Base-by-base conservation (phyloP, 352 stramenopile genomes). In the Globisporangium alternatum region DNA sequence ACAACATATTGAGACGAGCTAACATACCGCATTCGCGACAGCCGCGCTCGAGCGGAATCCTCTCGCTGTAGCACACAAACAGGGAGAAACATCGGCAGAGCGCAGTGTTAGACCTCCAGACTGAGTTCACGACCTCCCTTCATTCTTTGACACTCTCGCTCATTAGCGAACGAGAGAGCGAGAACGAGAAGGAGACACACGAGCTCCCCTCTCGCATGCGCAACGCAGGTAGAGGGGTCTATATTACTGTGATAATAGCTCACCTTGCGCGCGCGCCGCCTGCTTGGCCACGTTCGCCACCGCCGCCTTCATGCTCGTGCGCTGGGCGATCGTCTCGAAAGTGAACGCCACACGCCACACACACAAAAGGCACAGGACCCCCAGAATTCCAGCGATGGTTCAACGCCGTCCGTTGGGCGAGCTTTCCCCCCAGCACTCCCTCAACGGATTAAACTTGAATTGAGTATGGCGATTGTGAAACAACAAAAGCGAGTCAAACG, bases 21-120 rank as follows among this genome's bases (percentile, higher is more conserved):
- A 4, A 68, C 74, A 56, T 64, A 81, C 74, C 39, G 61, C 72
- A 67, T 75, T 85, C 30, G 75, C 67, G 30, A 82, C 53, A 7
- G 56, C 70, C 25, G 70, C 67, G 47, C 70, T 83, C 13, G 72
- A 74, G 64, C 74, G 77, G 51, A 65, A 60, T 30, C 64, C 47
- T 47, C 64, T 56, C 47, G 51, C 48, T 58, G 8, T 52, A 41
- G 2, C 19, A 56, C 17, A 31, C 28, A 33, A 6, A 44, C 21
- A 43, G 6, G 5, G 5, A 7, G 19, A 45, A 15, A 45, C 13
- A 45, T 15, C 19, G 13, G 15, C 13, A 45, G 15, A n/a, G 39
- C 15, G 39, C 39, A 48, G 43, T 21, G 19, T 48, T 22, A 48
- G 43, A 22, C 2, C 19, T 22, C 6, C 17, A 48, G 7, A 22